Percentiles rank a stretch among this genome's conserved stretches.
These are phyloP conservation scores for Tulasnella sp. DNA, from an alignment of 768 basidiomycete genomes.

Conservation along the genomic window DNA sequence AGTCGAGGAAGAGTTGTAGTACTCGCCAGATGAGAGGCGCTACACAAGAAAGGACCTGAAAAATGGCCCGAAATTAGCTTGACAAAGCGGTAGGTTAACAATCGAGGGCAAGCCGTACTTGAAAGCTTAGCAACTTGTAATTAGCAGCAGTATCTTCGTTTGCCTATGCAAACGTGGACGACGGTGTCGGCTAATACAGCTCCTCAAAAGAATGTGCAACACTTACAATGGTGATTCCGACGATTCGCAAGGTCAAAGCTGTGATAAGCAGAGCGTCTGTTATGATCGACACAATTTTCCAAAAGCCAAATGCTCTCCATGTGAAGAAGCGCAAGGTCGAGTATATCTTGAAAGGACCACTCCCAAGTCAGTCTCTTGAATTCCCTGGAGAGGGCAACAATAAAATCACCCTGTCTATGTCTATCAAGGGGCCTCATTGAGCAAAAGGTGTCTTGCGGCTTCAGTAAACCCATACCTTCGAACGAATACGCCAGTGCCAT, in stretches of 20 bases:
- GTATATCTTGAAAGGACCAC: conserved; percentile 56
- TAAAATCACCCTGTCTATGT: conserved; percentile 57
- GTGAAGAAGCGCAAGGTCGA: conserved; percentile 74
- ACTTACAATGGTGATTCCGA: conserved; percentile 49
- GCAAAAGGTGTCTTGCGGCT: not conserved
- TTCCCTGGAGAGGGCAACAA: not conserved
- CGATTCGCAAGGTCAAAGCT: conserved; percentile 74
- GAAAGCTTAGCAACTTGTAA: conserved; percentile 68
- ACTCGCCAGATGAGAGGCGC: conserved; percentile 35
- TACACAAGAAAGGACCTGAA: conserved; percentile 31
- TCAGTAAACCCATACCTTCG: conserved; percentile 62
- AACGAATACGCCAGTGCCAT: conserved; percentile 76
- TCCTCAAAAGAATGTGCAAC: not conserved
- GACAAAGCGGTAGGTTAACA: conserved; percentile 86
- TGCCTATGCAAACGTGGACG: conserved; percentile 33
- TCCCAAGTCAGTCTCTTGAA: not conserved
- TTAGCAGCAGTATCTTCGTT: conserved; percentile 26
- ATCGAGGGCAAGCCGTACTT: conserved; percentile 52
- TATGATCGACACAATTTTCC: conserved; percentile 68
- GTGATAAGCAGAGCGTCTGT: conserved; percentile 73
- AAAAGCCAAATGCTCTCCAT: conserved; percentile 80
- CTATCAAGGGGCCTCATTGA: conserved; percentile 42
- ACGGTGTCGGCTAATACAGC: conserved; percentile 9
- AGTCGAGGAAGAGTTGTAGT: not conserved
- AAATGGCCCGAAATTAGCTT: not conserved